Base-by-base conservation (phyloP, 768 basidiomycete species). In the Daedaleopsis nitida region DNA sequence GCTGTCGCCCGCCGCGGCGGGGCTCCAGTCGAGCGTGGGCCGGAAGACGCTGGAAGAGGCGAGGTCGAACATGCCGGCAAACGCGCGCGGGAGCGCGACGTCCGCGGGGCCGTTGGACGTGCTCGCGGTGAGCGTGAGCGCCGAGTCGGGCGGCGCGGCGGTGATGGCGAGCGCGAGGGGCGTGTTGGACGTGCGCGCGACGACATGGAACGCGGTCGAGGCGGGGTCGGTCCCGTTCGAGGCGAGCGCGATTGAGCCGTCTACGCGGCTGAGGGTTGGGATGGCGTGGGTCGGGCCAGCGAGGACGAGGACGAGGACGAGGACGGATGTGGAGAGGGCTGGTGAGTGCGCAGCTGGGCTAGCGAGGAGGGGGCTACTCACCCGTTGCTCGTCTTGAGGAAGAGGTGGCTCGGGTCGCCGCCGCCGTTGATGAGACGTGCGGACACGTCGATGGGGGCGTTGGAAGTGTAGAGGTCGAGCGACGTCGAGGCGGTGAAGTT, bases 351-450 rank as follows among this genome's bases (percentile, higher is more conserved):
- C 7, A 34, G 48, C 17, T 3, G 16, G 24, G 3, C 27, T 32
- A 32, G 27, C 27, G 27, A 32, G 7, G 27, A 32, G 27, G 27
- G 27, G 27, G 27, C 7, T 12, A 66, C 77, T 37, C 66, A 83
- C 83, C 75, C 76, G 58, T 85, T 83, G 27, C 59, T 72, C 2
- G 81, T 80, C 23, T 57, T 63, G 49, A 82, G 66, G 9, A 49
- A 43, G 59, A 83, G 64, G 14, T 64, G 60, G 19, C 76, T 68
- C 1, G 74, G 57, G 24, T 68, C 53, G 59, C 66, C 51, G 24
- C 69, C 60, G 10, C 63, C 34, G 56, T 66, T 70, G 37, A 67
- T 56, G 1, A 80, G 65, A 2, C 58, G 65, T 1, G 74, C 69
- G 10, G 66, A 66, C 0, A 63, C 71, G 2, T 70, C 62, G 48